Percentiles rank a stretch among this genome's conserved stretches.
phyloP scores from a whole-genome alignment of 2,329 filamentous ascomycete genomes.

The Metarhizium robertsii region DNA sequence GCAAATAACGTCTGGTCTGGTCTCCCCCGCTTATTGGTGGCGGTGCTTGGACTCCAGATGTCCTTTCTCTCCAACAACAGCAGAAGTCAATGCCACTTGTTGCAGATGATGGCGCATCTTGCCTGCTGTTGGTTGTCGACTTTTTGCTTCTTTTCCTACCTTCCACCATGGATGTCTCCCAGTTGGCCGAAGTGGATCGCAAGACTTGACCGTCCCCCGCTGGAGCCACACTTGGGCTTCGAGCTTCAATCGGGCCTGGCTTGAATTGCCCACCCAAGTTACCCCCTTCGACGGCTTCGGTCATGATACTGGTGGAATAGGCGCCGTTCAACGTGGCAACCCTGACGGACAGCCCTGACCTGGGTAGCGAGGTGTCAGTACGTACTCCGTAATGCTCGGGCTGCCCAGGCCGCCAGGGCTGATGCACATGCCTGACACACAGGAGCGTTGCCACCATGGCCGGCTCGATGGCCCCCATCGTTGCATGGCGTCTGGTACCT shows the following conservation, averaged over 20 bases:
- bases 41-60: background rate
- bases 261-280: too few species aligned
- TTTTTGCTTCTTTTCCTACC: too few species aligned
- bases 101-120: background rate
- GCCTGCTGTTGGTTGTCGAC: background rate
- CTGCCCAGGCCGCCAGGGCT: background rate
- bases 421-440: background rate
- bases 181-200: background rate
- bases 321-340: conserved; percentile 3
- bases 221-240: too few species aligned
- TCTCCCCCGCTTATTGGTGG: too few species aligned
- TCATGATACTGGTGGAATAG: conserved; percentile 2
- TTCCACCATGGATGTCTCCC: background rate
- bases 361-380: background rate
- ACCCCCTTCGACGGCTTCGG: background rate
- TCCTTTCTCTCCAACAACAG: background rate
- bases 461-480: background rate
- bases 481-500: background rate
- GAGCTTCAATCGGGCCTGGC: too few species aligned
- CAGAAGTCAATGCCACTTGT: background rate
- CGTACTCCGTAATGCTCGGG: background rate
- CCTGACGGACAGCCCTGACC: background rate
- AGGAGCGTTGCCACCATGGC: background rate
- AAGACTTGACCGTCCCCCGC: too few species aligned
- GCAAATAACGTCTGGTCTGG: background rate